These are phyloP conservation scores for Amauroascus verrucosus DNA, from an alignment of 2,329 filamentous ascomycete species.

Conservation along the genomic window DNA sequence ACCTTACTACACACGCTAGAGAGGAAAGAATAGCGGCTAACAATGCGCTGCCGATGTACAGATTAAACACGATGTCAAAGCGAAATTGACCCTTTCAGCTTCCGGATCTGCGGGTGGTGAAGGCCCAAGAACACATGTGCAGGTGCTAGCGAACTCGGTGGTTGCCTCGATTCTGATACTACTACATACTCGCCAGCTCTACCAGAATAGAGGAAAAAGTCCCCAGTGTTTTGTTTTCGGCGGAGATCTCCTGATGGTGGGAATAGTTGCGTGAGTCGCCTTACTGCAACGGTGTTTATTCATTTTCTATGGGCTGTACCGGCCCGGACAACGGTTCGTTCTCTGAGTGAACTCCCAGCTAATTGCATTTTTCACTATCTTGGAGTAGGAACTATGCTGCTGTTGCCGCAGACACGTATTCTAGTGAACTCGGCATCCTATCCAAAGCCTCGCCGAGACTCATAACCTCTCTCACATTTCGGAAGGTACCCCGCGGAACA, in stretches of 20 bases:
- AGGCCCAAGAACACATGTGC: conserved; percentile 69
- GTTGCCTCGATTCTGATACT: conserved; percentile 59
- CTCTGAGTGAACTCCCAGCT: neutral
- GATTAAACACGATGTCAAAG: conserved; percentile 82
- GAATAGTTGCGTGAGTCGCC: conserved; percentile 32
- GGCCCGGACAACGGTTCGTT: too few species aligned
- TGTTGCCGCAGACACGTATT: conserved; percentile 86
- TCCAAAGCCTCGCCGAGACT: conserved; percentile 65
- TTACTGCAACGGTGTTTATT: too few species aligned
- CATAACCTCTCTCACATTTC: conserved; percentile 68
- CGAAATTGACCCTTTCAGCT: conserved; percentile 66
- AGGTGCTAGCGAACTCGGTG: conserved; percentile 82
- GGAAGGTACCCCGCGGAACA: conserved; percentile 75
- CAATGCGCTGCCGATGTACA: conserved; percentile 27
- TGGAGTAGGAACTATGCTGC: conserved; percentile 64
- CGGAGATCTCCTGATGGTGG: conserved; percentile 31
- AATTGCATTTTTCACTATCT: neutral
- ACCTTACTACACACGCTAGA: neutral
- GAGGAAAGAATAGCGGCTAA: conserved; percentile 11
- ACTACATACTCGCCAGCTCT: conserved; percentile 40
- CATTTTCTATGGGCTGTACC: too few species aligned
- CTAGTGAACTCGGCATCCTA: conserved; percentile 88
- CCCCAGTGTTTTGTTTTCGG: conserved; percentile 32
- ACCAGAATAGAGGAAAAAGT: conserved; percentile 14
- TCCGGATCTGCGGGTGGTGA: conserved; percentile 64